Conservation (phyloP, 352 stramenopile species). For the Phytopythium montanum region DNA sequence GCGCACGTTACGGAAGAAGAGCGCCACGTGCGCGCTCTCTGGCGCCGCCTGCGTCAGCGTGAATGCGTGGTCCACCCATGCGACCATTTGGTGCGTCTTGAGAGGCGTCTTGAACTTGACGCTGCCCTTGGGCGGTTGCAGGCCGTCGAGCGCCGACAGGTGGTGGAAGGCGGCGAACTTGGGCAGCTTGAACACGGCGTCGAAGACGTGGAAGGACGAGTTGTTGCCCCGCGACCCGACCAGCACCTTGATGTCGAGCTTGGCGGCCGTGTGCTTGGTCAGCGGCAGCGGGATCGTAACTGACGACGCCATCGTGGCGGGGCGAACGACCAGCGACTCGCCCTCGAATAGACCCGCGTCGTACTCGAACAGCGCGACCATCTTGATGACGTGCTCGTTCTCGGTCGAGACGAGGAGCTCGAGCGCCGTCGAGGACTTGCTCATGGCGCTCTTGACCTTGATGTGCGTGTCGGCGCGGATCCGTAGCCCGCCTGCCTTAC, state of each 20-base stretch:
- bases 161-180: conserved; percentile 86
- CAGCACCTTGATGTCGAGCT: conserved; percentile 67
- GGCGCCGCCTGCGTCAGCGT: conserved; percentile 32
- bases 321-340: conserved; percentile 73
- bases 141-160: conserved; percentile 20
- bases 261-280: conserved; percentile 61
- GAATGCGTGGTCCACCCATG: conserved; percentile 72
- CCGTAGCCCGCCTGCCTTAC: conserved; percentile 31
- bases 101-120: conserved; percentile 73
- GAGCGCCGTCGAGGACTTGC: conserved; percentile 44
- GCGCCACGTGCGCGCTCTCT: conserved; percentile 34
- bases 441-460: conserved; percentile 51
- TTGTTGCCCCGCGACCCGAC: conserved; percentile 81
- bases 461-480: conserved; percentile 60
- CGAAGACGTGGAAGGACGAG: conserved; percentile 85
- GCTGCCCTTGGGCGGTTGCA: conserved; percentile 31
- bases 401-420: conserved; percentile 85
- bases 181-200: conserved; percentile 66
- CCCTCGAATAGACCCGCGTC: conserved; percentile 85
- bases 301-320: conserved; percentile 34
- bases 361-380: conserved; percentile 83
- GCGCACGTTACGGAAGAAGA: conserved; percentile 60
- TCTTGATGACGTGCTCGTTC: conserved; percentile 86
- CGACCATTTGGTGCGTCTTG: conserved; percentile 68
- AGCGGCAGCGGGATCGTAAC: conserved; percentile 56